Evolutionary conservation across 345 rosid genomes (phyloP), one percentile per base, ranked within the genome.

Genomic region (Moringa oleifera): DNA sequence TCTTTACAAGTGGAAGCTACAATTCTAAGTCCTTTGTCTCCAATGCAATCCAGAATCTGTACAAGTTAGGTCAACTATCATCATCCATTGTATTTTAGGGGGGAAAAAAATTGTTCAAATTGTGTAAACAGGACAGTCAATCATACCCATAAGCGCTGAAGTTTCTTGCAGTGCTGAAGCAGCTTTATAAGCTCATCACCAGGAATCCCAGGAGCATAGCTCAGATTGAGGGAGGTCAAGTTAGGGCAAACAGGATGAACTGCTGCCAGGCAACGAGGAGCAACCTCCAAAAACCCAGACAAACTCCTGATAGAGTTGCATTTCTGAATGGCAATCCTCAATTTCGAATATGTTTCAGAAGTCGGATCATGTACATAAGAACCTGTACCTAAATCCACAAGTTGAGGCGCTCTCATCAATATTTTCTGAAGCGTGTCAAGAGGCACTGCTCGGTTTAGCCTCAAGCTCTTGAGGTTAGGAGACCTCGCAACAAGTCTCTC

Each of bases 401-500:
- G 73, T 61, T 82, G 92, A 58, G 97, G 92, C 0, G 95, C 95
- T 51, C 67, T 69, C 33, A 70, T 71, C 76, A 94, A 69, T 59
- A 94, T 68, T 70, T 71, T 94, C 47, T 80, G 83, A 33, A 90
- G 89, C 0, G 75, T 41, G 18, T 94, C 99, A 7, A 85, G 73
- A 0, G 99, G 88, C 2, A 94, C 95, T 0, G 95, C 84, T 51
- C 79, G 89, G 75, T 82, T 90, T 55, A 94, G 61, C 80, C 79
- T 94, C 90, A 94, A 76, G 56, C 88, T 85, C 86, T 76, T 83
- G 52, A 94, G 89, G 61, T 86, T 76, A 2, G 97, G 95, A 63
- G 97, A 94, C 75, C 99, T 85, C 0, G 91, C 88, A 4, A 94
- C 92, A 11, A 94, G 95, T 63, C 96, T 88, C 79, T 85, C 96